A percentile compares a stretch with the other conserved stretches of the same genome.
Evolutionary conservation across 2,329 filamentous ascomycete species (phyloP).

Genomic region (Stachybotrys elegans): DNA sequence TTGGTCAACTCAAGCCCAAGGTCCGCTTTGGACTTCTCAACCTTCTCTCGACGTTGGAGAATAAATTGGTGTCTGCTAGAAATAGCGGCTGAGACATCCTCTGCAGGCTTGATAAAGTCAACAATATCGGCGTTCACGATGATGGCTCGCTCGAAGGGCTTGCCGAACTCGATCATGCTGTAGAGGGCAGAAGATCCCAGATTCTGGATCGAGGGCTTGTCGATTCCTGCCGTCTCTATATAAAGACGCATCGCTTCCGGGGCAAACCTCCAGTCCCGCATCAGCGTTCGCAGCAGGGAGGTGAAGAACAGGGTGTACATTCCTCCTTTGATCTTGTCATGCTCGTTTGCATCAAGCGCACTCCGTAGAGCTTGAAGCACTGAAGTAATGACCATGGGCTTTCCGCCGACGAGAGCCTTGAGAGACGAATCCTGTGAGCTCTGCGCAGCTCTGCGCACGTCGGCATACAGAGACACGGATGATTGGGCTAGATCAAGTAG

Average conservation of each 20-base stretch:
- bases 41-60: slow-evolving; percentile 64
- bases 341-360: slow-evolving; percentile 74
- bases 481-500: slow-evolving; percentile 86
- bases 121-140: slow-evolving; percentile 70
- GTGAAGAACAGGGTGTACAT: slow-evolving; percentile 89
- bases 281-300: slow-evolving; percentile 79
- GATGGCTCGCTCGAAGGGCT: slow-evolving; percentile 79
- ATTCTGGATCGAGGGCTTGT: slow-evolving; percentile 92
- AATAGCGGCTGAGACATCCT: slow-evolving; percentile 59
- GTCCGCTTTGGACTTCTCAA: slow-evolving; percentile 78
- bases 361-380: slow-evolving; percentile 73
- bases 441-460: slow-evolving; percentile 92
- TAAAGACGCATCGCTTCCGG: slow-evolving; percentile 86
- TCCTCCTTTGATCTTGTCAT: slow-evolving; percentile 88
- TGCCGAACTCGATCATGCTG: slow-evolving; percentile 86
- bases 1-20: slow-evolving; percentile 79
- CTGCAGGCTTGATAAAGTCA: slow-evolving; percentile 63
- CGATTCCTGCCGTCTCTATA: slow-evolving; percentile 82
- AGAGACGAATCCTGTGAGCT: slow-evolving; percentile 88
- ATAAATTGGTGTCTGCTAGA: slow-evolving; percentile 63
- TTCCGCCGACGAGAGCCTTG: slow-evolving; percentile 83
- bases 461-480: slow-evolving; percentile 85
- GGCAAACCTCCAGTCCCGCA: slow-evolving; percentile 91
- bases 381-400: slow-evolving; percentile 84
- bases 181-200: slow-evolving; percentile 78